phyloP scores from a whole-genome alignment of 202 grass and related monocot genomes.

The Zizania palustris region DNA sequence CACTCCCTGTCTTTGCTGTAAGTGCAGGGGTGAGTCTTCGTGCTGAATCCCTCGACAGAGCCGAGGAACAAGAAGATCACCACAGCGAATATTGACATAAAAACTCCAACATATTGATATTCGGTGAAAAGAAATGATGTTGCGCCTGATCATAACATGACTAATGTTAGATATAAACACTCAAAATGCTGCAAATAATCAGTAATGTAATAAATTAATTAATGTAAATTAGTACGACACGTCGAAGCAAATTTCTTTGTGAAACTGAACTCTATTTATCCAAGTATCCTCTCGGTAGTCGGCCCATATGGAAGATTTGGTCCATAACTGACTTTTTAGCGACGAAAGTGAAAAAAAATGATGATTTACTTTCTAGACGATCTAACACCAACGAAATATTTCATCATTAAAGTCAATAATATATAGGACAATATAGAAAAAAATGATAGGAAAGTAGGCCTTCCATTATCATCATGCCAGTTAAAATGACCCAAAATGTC shows the following conservation, averaged over 20 bases:
- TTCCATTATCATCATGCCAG: background rate
- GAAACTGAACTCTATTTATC: too few species aligned
- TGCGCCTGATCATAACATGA: slow-evolving; percentile 44
- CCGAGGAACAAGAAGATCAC: slow-evolving; percentile 78
- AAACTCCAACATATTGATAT: slow-evolving; percentile 69
- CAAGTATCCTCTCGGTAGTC: too few species aligned
- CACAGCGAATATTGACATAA: slow-evolving; percentile 71
- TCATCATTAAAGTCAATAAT: too few species aligned
- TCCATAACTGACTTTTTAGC: too few species aligned
- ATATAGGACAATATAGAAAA: too few species aligned
- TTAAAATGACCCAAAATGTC: background rate
- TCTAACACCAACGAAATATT: too few species aligned
- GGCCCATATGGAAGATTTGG: too few species aligned
- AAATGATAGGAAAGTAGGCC: background rate
- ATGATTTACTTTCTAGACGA: too few species aligned
- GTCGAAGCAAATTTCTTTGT: too few species aligned
- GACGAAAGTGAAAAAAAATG: too few species aligned
- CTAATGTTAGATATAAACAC: slow-evolving; percentile 1
- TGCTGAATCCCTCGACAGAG: slow-evolving; percentile 77
- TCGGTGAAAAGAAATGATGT: slow-evolving; percentile 71
- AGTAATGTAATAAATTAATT: background rate
- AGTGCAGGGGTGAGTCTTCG: slow-evolving; percentile 57
- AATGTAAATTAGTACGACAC: background rate
- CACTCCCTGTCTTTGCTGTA: slow-evolving; percentile 63
- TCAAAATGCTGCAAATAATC: background rate